Conservation (phyloP, 202 grass and related monocot genomes). For the Setaria viridis region DNA sequence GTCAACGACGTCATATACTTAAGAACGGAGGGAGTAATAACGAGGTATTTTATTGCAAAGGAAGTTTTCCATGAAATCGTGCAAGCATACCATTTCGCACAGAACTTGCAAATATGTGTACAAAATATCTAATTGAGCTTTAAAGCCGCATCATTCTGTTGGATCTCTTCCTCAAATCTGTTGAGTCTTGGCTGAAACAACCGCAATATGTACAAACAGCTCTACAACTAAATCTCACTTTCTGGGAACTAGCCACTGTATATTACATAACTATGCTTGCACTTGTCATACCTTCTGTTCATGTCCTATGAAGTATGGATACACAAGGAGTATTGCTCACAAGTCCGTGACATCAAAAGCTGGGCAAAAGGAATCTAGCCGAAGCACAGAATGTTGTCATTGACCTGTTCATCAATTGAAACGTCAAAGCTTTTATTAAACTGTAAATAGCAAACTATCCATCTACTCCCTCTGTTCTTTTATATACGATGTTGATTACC, state of each 20-base stretch:
- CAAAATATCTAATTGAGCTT: conserved; percentile 41
- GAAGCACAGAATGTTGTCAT: conserved; percentile 13
- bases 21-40: background rate
- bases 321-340: conserved; percentile 45
- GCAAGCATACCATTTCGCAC: background rate
- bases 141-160: conserved; percentile 35
- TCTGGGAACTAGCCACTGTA: conserved; percentile 41
- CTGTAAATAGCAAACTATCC: conserved; percentile 11
- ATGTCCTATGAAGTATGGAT: conserved; percentile 67
- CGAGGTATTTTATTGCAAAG: background rate
- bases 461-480: background rate
- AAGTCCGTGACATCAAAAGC: conserved; percentile 38
- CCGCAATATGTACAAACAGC: conserved; percentile 60
- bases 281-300: conserved; percentile 58
- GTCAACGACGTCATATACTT: no score
- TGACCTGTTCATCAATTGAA: conserved; percentile 48
- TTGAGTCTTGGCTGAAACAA: conserved; percentile 33
- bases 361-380: conserved; percentile 28
- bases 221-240: conserved; percentile 58
- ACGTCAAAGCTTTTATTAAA: conserved; percentile 21
- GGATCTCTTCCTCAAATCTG: conserved; percentile 38
- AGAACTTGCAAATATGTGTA: conserved; percentile 14
- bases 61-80: background rate
- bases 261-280: conserved; percentile 56
- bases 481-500: background rate